Evolutionary conservation across 2,329 filamentous ascomycete genomes (phyloP).

Genomic region (Cryphonectria carpinicola): DNA sequence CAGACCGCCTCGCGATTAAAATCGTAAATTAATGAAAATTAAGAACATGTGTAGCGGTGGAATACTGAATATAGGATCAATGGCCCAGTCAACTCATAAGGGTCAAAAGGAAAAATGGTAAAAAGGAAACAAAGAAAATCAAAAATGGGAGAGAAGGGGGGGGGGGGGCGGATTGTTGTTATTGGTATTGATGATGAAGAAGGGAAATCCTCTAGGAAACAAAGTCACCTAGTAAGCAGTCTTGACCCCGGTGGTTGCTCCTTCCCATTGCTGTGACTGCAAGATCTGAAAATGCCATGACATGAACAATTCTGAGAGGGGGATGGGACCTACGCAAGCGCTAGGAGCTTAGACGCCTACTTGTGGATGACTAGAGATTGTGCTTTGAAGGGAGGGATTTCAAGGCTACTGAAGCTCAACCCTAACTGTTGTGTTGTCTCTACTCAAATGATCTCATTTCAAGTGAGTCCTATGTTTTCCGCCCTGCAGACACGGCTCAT

Average conservation of each 20-base stretch:
- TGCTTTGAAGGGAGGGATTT: background rate
- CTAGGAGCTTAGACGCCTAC: background rate
- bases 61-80: background rate
- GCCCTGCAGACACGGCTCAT: background rate
- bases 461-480: background rate
- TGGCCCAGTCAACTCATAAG: background rate
- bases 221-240: background rate
- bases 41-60: background rate
- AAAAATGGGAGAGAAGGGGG: no score
- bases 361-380: background rate
- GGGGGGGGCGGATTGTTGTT: background rate
- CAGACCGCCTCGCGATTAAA: background rate
- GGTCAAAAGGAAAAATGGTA: no score
- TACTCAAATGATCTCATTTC: background rate
- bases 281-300: background rate
- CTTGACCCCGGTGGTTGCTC: background rate
- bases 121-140: background rate
- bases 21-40: background rate
- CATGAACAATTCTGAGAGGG: background rate
- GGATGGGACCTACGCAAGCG: background rate
- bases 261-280: background rate
- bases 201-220: no score
- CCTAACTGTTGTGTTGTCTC: background rate
- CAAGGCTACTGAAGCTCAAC: background rate
- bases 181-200: background rate